Base-by-base conservation (phyloP, 345 rosid species). In the Lepidium didymum region DNA sequence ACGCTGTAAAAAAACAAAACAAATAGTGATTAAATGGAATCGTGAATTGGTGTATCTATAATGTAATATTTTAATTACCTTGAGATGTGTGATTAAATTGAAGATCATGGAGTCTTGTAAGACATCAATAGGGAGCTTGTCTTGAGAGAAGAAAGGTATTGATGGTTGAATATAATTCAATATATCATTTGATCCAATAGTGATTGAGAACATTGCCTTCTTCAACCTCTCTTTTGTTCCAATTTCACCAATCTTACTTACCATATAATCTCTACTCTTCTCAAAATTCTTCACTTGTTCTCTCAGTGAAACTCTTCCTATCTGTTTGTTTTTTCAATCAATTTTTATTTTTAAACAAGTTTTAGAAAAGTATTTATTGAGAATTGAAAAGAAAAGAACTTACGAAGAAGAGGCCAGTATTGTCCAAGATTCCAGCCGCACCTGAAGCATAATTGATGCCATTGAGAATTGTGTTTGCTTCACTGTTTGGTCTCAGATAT, bases 401-500 rank as follows among this genome's bases (percentile, higher is more conserved):
- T 65, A 87, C 84, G 13, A 83, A 79, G 1, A 85, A 68, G 47
- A 64, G 65, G 37, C 84, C 84, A 2, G 85, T 82, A 62, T 79
- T 79, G 14, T 85, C 86, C 69, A 85, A 66, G 62, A 85, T 76
- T 44, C 90, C 90, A 27, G 80, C 75, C 21, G 85, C 79, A 13
- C 90, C 85, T 16, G 88, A 85, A 49, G 88, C 90, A 70, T 80
- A 81, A 47, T 83, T 85, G 19, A 79, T 73, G 63, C 88, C 90
- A 11, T 40, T 40, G 10, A 45, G 55, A 21, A 78, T 45, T n/a
- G 81, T 60, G 43, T 76, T 74, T 15, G 64, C 61, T 19, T 54
- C 73, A 21, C 61, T 52, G 60, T 79, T 74, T 31, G 87, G 84
- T 42, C 82, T 73, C 19, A 83, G 67, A 59, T 73, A 83, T 37